phyloP scores from a whole-genome alignment of 305 asterid species.

The Striga hermonthica region DNA sequence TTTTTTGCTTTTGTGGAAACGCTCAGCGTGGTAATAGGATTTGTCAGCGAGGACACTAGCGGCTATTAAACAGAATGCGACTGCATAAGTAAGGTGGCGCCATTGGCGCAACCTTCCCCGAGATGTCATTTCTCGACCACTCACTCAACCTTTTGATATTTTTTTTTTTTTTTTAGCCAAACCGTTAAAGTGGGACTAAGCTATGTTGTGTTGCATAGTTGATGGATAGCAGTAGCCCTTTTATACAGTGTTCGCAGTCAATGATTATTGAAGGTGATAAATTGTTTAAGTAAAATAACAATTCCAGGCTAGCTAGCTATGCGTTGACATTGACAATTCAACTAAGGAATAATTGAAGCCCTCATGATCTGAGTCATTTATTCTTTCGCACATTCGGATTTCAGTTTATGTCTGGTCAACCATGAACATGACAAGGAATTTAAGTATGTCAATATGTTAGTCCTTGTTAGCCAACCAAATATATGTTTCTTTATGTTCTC shows the following conservation, averaged over 20 bases:
- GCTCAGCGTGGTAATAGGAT: neutral
- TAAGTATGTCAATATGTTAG: too few species aligned
- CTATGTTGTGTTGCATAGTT: constrained; percentile 14
- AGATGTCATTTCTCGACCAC: neutral
- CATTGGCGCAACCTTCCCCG: constrained; percentile 27
- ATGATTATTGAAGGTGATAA: neutral
- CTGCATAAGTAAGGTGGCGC: constrained; percentile 24
- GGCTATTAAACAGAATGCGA: constrained; percentile 19
- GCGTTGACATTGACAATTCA: neutral
- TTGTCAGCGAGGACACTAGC: neutral
- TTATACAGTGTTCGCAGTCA: constrained; percentile 18
- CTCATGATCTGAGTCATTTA: too few species aligned
- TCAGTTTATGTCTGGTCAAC: too few species aligned
- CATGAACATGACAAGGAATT: too few species aligned
- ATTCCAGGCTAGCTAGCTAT: neutral
- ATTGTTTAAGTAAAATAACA: constrained; percentile 3
- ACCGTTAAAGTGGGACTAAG: neutral
- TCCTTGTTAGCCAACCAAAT: too few species aligned
- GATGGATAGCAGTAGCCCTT: constrained; percentile 3
- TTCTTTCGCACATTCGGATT: too few species aligned
- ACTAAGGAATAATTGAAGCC: neutral
- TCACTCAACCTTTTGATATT: neutral
- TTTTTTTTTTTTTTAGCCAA: neutral
- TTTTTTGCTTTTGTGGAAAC: too few species aligned
- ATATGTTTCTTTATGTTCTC: too few species aligned